These are phyloP conservation scores for Fomitopsis schrenkii DNA, from an alignment of 1,284 basidiomycete species.

Conservation along the genomic window DNA sequence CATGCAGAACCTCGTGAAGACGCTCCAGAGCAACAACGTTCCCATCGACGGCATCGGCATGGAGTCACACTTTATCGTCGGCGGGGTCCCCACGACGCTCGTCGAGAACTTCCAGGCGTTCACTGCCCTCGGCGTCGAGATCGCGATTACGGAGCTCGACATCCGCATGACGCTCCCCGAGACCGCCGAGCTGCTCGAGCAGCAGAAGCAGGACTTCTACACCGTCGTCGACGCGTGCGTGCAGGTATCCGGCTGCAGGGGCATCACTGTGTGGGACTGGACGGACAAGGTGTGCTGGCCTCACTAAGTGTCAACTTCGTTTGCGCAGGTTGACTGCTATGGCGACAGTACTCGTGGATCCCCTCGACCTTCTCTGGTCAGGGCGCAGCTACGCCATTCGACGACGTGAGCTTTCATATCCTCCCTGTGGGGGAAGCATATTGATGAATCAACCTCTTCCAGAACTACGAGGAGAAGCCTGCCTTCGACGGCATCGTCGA, in stretches of 20 bases:
- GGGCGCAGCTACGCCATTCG: conserved; percentile 33
- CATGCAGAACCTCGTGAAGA: conserved; percentile 40
- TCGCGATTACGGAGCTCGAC: conserved; percentile 55
- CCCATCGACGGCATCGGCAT: conserved; percentile 49
- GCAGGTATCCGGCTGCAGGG: conserved; percentile 38
- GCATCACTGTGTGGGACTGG: conserved; percentile 48
- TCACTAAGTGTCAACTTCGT: not conserved
- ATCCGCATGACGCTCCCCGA: conserved; percentile 49
- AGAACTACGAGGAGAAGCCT: conserved; percentile 19
- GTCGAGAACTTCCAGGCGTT: conserved; percentile 40
- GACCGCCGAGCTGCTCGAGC: conserved; percentile 39
- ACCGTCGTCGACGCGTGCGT: conserved; percentile 42
- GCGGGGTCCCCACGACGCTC: conserved; percentile 36
- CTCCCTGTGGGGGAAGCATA: not conserved
- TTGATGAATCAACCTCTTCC: not conserved
- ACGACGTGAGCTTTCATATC: conserved; percentile 20
- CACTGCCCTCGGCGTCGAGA: conserved; percentile 46
- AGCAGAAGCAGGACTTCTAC: conserved; percentile 47
- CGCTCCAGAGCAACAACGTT: conserved; percentile 35
- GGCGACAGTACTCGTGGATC: conserved; percentile 31
- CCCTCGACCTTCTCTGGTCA: conserved; percentile 31
- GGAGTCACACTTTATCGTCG: conserved; percentile 50
- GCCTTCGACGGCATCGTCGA: conserved; percentile 19
- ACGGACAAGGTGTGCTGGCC: conserved; percentile 32
- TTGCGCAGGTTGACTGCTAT: not conserved